These are phyloP conservation scores for Orbilia ellipsospora DNA, from an alignment of 2,329 filamentous ascomycete species.

Conservation along the genomic window DNA sequence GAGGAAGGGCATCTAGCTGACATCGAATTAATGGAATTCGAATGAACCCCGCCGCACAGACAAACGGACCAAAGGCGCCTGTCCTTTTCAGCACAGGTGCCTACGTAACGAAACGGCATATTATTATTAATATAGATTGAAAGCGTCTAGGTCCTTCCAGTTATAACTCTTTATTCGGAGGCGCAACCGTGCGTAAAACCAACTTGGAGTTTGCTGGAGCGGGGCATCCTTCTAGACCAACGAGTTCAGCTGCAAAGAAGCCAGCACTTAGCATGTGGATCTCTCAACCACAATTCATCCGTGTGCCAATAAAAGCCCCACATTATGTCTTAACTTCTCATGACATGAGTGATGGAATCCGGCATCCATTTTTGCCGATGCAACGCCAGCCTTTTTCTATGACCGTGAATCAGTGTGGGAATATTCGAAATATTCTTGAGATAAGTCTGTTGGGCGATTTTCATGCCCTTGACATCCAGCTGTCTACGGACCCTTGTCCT, in stretches of 20 bases:
- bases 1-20: conserved; percentile 16
- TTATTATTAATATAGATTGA: conserved; percentile 31
- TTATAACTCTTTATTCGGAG: conserved; percentile 9
- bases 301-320: conserved; percentile 52
- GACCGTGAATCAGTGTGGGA: conserved; percentile 23
- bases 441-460: conserved; percentile 24
- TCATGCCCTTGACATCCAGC: conserved; percentile 9
- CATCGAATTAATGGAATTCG: neutral
- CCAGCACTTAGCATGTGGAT: conserved; percentile 18
- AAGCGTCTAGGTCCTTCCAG: conserved; percentile 13
- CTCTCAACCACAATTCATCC: conserved; percentile 52
- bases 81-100: conserved; percentile 20
- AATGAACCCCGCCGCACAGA: conserved; percentile 25
- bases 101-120: conserved; percentile 38
- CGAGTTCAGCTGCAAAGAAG: conserved; percentile 16
- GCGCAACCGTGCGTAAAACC: conserved; percentile 44
- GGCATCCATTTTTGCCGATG: conserved; percentile 49
- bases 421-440: conserved; percentile 31
- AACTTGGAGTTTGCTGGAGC: conserved; percentile 8
- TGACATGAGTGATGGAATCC: conserved; percentile 55
- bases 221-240: conserved; percentile 29
- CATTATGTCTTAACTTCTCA: conserved; percentile 51
- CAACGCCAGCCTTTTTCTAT: conserved; percentile 40
- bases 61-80: conserved; percentile 9
- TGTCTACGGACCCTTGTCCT: conserved; percentile 24